Evolutionary conservation across 441 rosid genomes (phyloP), one percentile per base, ranked within the genome.

Genomic region (Adansonia madagascariensis): DNA sequence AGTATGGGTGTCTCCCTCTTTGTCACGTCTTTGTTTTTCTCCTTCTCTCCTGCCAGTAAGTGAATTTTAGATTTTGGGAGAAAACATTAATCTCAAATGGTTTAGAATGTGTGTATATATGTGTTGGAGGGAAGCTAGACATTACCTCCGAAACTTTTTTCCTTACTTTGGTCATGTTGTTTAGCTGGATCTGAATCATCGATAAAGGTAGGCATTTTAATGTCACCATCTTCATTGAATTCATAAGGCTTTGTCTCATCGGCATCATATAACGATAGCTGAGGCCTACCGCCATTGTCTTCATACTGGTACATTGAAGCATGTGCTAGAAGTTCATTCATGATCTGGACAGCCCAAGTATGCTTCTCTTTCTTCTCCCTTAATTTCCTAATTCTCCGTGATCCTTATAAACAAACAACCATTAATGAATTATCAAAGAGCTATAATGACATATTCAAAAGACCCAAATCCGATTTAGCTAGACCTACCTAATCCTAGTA

Each of bases 321-420:
- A 27, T 17, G 5, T 5, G 27, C 4, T 6, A 82, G 65, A 8
- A 85, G 82, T 55, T 76, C 72, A 46, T 78, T 56, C 87, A 85
- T 82, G 79, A 85, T 24, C 68, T 76, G 85, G 18, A 73, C 43
- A 11, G 85, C 73, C 84, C 87, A 80, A 44, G 47, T 76, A 71
- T 85, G 81, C 68, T 74, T 76, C 75, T 73, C 80, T 64, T 85
- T 85, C 79, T 68, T 80, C 71, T 80, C 79, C 15, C 18, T 53
- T 22, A 82, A 72, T 31, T 65, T 70, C 49, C 60, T 65, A 69
- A 80, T 78, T 76, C 78, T 73, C 47, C 44, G 15, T 6, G 78
- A 76, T 41, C 78, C 78, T 76, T 66, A n/a, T 20, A 41, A 64
- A 22, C 41, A 75, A 1, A 2, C 52, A 76, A 41, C 18, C 18